Base-by-base conservation (phyloP, 2,329 filamentous ascomycete genomes). In the Capronia epimyces region DNA sequence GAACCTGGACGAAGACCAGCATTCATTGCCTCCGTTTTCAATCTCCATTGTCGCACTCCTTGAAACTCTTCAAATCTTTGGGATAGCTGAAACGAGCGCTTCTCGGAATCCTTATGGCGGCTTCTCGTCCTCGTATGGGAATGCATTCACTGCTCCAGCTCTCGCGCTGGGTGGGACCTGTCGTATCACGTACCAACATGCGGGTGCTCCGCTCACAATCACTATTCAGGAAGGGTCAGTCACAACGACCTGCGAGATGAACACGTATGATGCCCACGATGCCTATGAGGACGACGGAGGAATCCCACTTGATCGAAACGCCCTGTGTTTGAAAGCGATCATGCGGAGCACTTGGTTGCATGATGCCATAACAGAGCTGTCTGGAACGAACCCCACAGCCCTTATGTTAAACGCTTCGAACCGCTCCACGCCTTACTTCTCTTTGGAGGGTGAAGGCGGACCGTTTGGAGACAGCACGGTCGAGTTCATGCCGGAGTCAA, bases 31-130 rank as follows among this genome's bases (percentile, higher is more conserved):
- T 6, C 80, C 79, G 45, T 98, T 98, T 65, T 85, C 94, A 65
- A 84, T 97, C 58, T 93, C 89, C 1, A 79, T 98, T 7, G 78
- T 84, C 3, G 87, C 91, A 15, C 79, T 98, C 2, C 80, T 98
- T 46, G 93, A 97, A 71, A 95, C 91, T 0, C 77, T 98, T 6
- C 91, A 96, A 64, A 97, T 98, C 43, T 95, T 98, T 64, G 89
- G 89, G 43, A 80, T 90, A 40, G 86, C 87, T 58, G 76, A 82
- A 12, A 73, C 80, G 4, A 60, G 75, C 73, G 79, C 56, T 72
- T 78, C 65, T n/a, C 62, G 56, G 41, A 62, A 61, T 32, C 48
- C 52, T 29, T 52, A 60, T 39, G 55, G 55, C 18, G 60, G 58
- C 31, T 58, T 62, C 43, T 72, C 70, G 18, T 72, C 74, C 52